Evolutionary conservation across 208 protist species (phyloP), one percentile per base, ranked within the genome.

Genomic region (Leishmania tropica): DNA sequence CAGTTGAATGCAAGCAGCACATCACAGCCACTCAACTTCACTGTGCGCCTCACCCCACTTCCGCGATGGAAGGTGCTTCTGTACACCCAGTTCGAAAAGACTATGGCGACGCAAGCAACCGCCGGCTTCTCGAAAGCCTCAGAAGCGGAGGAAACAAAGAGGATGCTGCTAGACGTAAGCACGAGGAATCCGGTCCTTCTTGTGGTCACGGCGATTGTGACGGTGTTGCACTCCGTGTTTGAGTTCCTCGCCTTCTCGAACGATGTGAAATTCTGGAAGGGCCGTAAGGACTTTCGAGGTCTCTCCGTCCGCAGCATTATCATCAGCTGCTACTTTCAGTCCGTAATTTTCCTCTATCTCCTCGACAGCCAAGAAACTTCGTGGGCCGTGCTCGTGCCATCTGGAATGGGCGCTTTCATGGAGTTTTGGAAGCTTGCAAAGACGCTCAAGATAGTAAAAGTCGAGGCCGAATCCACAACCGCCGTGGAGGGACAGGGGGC

Each of bases 241-340:
- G 99, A 99, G 87, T 99, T 99, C 80, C 87, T 99, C n/a, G 99
- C 99, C 8, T 99, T 99, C 87, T 99, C 99, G 72, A 99, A 99
- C 86, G 98, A 98, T 83, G 89, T 97, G 40, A 89, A 90, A 74
- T 98, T 97, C 81, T 98, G 96, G 94, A 83, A 87, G 37, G 85
- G 86, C 48, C 90, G 94, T 37, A 98, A 99, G 81, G 92, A 98
- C 72, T 97, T 99, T 88, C 96, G 96, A 31, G 99, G 99, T 7
- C 84, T 99, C 0, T 99, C 98, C 7, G 85, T 99, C 10, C 91
- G 97, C 31, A 98, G 95, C 8, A 91, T 99, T 64, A 89, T 98
- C 56, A 94, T 99, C 64, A 99, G 99, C 86, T 90, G 92, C 71
- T 90, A 97, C 79, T 98, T 93, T 68, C 93, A 99, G 87, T 89